Conservation (phyloP, 75 land plant species). For the Picea sitchensis region DNA sequence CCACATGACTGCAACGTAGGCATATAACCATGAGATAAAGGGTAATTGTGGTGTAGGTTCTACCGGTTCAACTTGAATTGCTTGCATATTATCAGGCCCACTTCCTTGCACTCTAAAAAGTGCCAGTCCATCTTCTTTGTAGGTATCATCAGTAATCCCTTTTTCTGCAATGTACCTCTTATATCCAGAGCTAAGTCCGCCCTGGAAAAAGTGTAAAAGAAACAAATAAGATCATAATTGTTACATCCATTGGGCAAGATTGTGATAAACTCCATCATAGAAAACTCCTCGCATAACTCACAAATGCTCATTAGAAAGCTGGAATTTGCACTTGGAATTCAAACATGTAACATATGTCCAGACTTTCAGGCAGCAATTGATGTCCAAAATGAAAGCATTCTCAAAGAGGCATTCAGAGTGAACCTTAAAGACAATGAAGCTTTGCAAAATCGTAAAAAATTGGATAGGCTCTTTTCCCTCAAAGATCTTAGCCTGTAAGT, state of each 20-base stretch:
- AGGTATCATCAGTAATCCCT: conserved; percentile 67
- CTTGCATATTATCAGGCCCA: conserved; percentile 91
- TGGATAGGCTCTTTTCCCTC: conserved; percentile 74
- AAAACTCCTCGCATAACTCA: not conserved
- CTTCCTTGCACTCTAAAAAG: conserved; percentile 86
- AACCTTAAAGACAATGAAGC: conserved; percentile 63
- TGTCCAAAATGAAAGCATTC: not conserved
- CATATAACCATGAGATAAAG: not conserved
- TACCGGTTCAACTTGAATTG: conserved; percentile 94
- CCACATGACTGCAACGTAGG: not conserved
- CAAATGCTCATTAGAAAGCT: not conserved
- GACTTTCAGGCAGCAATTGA: not conserved
- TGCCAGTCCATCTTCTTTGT: conserved; percentile 63
- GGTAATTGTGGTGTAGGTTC: not conserved
- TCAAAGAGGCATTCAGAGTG: not conserved
- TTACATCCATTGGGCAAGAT: not conserved
- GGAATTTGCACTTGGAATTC: not conserved
- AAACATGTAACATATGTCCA: not conserved
- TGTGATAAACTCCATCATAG: too few relatives aligned
- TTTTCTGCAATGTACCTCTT: conserved; percentile 58
- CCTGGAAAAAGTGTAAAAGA: conserved; percentile 29
- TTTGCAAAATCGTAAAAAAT: conserved; percentile 57
- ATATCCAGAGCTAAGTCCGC: conserved; percentile 76
- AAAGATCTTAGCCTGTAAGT: conserved; percentile 49
- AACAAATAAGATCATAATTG: not conserved